A percentile compares a stretch with the other conserved stretches of the same genome.
phyloP scores from a whole-genome alignment of 2,329 filamentous ascomycete genomes.

The Tolypocladium nubicola region DNA sequence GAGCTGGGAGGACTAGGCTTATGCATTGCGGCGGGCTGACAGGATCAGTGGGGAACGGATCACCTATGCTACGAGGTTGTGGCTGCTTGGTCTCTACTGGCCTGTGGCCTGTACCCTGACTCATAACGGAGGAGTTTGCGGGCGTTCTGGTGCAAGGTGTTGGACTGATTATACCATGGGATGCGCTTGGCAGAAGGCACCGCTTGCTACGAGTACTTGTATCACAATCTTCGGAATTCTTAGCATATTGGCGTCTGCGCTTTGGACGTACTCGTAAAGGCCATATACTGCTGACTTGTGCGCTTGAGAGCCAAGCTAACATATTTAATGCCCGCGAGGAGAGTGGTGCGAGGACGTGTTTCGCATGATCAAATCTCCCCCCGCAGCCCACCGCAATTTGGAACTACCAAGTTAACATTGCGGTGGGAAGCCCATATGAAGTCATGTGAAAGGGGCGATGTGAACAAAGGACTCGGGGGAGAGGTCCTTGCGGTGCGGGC shows the following conservation, averaged over 20 bases:
- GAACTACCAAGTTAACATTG: not conserved
- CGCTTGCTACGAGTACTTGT: not conserved
- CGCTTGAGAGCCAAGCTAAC: not conserved
- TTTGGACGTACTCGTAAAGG: not conserved
- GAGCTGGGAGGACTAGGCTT: constrained; percentile 82
- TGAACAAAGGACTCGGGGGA: not conserved
- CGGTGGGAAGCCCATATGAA: not conserved
- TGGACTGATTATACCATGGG: constrained; percentile 22
- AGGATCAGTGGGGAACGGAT: not conserved
- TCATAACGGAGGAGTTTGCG: constrained; percentile 4
- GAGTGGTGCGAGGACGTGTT: not conserved
- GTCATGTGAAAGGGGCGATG: not conserved
- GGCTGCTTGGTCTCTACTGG: not conserved
- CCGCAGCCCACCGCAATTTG: constrained; percentile 1
- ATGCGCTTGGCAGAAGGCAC: constrained; percentile 6
- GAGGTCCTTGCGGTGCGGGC: not conserved
- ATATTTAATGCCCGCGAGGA: not conserved
- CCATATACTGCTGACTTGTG: not conserved
- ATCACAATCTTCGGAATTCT: not conserved
- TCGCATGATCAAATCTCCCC: not conserved
- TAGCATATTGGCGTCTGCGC: not conserved
- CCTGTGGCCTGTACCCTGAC: not conserved
- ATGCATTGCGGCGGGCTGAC: not conserved
- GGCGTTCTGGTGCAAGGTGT: constrained; percentile 22
- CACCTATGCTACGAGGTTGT: not conserved